Evolutionary conservation across 768 basidiomycete species (phyloP).

Genomic region (Tylopilus balloui): DNA sequence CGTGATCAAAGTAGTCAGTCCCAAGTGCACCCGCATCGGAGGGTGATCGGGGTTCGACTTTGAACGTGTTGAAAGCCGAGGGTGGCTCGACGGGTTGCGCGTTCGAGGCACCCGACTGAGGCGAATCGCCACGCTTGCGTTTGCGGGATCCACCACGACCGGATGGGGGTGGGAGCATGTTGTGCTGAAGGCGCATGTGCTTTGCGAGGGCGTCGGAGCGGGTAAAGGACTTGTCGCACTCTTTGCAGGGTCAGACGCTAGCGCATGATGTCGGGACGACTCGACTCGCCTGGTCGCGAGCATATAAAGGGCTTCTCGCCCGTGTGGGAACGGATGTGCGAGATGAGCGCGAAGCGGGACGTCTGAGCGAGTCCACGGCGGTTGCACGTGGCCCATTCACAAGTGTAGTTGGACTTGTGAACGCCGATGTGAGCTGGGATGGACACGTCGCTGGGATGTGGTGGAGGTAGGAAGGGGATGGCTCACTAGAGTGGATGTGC

Average conservation of each 20-base stretch:
- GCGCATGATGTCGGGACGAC: background rate
- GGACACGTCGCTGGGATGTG: background rate
- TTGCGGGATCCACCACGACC: conserved; percentile 67
- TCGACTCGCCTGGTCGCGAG: conserved; percentile 61
- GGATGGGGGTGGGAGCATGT: conserved; percentile 68
- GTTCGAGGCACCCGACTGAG: conserved; percentile 18
- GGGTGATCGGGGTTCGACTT: conserved; percentile 52
- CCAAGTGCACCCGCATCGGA: conserved; percentile 31
- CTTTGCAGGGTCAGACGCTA: conserved; percentile 35
- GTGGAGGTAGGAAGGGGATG: background rate
- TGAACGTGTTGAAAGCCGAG: conserved; percentile 55
- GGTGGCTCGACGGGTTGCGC: conserved; percentile 22
- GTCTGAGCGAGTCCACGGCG: conserved; percentile 81
- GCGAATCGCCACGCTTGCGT: conserved; percentile 54
- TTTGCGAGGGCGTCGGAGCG: conserved; percentile 92
- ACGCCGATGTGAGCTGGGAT: conserved; percentile 71
- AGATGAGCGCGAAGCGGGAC: conserved; percentile 84
- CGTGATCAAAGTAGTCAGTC: conserved; percentile 32
- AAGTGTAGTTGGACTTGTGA: conserved; percentile 81
- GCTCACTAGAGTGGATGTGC: conserved; percentile 78
- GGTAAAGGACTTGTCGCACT: conserved; percentile 94
- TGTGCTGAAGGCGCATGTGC: conserved; percentile 87
- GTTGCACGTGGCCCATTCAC: conserved; percentile 83
- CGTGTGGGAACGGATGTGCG: conserved; percentile 88
- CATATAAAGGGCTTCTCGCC: conserved; percentile 94